Evolutionary conservation across 768 basidiomycete genomes (phyloP), one percentile per base, ranked within the genome.

Genomic region (Lepiota venenata): DNA sequence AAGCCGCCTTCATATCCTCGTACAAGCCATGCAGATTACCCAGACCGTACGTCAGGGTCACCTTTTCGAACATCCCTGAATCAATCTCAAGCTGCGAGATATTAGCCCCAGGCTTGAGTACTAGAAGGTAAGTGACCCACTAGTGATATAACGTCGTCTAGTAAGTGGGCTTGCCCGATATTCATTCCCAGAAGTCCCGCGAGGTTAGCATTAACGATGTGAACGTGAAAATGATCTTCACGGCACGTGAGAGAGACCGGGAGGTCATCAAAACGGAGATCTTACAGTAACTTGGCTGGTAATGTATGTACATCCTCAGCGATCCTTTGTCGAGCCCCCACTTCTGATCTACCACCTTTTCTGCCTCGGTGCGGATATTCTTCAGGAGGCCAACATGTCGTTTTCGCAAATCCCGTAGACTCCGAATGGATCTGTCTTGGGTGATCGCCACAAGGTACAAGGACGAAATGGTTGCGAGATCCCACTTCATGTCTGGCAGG

Each of bases 401-500:
- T 22, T 70, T 73, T 1, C 78, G 73, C 12, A 98, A 76, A 66
- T 96, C 93, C 20, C 96, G 82, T 6, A 98, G 69, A 40, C 85
- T 88, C 25, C 77, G 77, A 18, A 98, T 81, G 3, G 72, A 63
- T 1, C 77, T 66, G 52, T 86, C 81, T 32, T 81, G 79, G 0
- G 78, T 81, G 54, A 99, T 79, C 0, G 88, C 92, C 37, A 93
- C 74, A 55, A 98, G 84, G 67, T 99, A 98, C 49, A 99, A 75
- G 1, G 91, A 81, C 0, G 81, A 70, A n/a, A 89, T 59, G 0
- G 83, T 89, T 20, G 74, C 79, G 25, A 84, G 77, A 65, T 98
- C 93, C 96, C 96, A 98, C 73, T 98, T 98, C 83, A 97, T 88
- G 70, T 99, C 96, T 0, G 96, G 96, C 0, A 97, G 70, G 52